A percentile compares a stretch with the other conserved stretches of the same genome.
Evolutionary conservation across 2,329 filamentous ascomycete genomes (phyloP).

Genomic region (Paecilomyces formosus): DNA sequence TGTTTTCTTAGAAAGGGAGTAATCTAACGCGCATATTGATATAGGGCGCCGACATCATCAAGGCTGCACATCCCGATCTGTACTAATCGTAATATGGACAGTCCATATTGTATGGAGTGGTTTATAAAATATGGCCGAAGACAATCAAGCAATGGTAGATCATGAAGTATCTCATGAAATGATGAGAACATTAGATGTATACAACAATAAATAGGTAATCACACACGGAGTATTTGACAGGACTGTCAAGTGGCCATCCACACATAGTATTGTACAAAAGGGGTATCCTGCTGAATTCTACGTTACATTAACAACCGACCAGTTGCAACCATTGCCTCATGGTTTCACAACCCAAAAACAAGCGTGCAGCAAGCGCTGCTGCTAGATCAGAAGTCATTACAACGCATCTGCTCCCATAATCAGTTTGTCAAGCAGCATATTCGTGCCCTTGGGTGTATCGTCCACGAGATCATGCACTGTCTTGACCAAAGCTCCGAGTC

Average conservation of each 20-base stretch:
- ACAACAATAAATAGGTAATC: too few relatives aligned
- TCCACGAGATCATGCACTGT: constrained; percentile 22
- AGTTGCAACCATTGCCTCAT: not conserved
- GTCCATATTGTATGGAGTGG: too few relatives aligned
- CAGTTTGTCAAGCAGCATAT: constrained; percentile 21
- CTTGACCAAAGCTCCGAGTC: constrained; percentile 39
- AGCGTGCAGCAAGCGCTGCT: not conserved
- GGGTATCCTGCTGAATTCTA: not conserved
- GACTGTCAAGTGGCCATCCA: not conserved
- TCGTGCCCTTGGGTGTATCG: constrained; percentile 8
- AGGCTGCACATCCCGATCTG: not conserved
- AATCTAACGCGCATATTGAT: not conserved
- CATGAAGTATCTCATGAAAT: too few relatives aligned
- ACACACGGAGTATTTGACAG: too few relatives aligned
- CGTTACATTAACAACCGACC: not conserved
- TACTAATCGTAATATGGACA: too few relatives aligned
- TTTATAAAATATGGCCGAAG: too few relatives aligned
- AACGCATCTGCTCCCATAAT: constrained; percentile 25
- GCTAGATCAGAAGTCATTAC: constrained; percentile 5
- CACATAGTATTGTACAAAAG: not conserved
- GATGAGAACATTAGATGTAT: too few relatives aligned
- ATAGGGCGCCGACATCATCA: not conserved
- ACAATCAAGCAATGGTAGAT: too few relatives aligned
- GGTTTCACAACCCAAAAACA: not conserved
- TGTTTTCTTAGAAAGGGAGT: not conserved